Conservation (phyloP, 2,329 filamentous ascomycete genomes). For the Ophiocordyceps camponoti-leonardi region DNA sequence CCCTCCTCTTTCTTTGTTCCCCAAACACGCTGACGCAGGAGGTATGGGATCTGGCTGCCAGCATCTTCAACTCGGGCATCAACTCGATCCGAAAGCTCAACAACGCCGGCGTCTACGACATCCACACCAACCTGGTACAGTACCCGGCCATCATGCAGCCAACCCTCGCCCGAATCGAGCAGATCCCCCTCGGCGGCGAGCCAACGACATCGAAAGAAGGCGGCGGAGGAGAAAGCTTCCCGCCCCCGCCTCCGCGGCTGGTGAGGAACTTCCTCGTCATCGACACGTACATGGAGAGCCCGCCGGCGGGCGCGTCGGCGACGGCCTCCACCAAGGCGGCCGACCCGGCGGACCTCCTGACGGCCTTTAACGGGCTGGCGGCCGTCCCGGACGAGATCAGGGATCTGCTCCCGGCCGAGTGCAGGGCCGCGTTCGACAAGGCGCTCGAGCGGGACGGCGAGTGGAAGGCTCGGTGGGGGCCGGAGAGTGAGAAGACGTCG, state of each 20-base stretch:
- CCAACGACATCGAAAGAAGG: conserved; percentile 7
- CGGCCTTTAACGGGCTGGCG: conserved; percentile 42
- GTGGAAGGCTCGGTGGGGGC: conserved; percentile 63
- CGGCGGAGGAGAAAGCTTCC: conserved; percentile 22
- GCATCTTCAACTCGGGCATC: conserved; percentile 69
- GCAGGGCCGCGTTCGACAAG: conserved; percentile 53
- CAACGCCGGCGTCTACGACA: conserved; percentile 68
- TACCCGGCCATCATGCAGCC: conserved; percentile 81
- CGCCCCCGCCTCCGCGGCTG: conserved; percentile 28
- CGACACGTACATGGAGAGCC: conserved; percentile 36
- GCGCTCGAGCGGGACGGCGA: conserved; percentile 45
- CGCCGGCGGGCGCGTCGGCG: conserved; percentile 26
- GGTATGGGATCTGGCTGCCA: too few relatives aligned
- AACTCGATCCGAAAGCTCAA: conserved; percentile 51
- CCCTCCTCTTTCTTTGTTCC: too few relatives aligned
- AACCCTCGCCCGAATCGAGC: conserved; percentile 69
- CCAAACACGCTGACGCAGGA: not conserved
- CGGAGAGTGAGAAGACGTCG: conserved; percentile 41
- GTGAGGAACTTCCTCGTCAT: conserved; percentile 38
- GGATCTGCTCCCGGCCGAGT: conserved; percentile 50
- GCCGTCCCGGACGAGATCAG: conserved; percentile 47
- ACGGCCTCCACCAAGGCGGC: conserved; percentile 23
- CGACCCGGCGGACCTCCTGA: conserved; percentile 27
- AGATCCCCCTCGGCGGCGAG: conserved; percentile 29
- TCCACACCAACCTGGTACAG: conserved; percentile 84